These are phyloP conservation scores for Saturnispora hagleri DNA, from an alignment of 805 yeast genomes.

Conservation along the genomic window DNA sequence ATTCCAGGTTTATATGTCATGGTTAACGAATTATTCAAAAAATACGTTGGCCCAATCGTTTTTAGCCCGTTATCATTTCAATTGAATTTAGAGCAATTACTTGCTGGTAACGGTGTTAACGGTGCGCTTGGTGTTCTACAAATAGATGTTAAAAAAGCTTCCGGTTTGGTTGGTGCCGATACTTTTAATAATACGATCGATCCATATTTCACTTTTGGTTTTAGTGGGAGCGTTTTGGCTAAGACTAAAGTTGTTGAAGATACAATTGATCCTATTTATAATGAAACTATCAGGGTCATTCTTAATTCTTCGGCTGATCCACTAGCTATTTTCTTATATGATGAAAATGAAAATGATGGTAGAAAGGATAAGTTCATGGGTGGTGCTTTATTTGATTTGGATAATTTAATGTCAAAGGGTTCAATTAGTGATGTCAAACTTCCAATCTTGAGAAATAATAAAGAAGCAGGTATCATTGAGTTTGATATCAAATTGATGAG, in stretches of 20 bases:
- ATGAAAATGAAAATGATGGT: slow-evolving; percentile 55
- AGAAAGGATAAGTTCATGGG: slow-evolving; percentile 78
- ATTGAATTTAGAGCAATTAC: slow-evolving; percentile 80
- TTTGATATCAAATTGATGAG: slow-evolving; percentile 74
- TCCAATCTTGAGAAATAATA: slow-evolving; percentile 70
- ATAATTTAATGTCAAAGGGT: slow-evolving; percentile 46
- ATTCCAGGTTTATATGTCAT: slow-evolving; percentile 82
- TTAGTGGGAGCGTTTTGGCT: slow-evolving; percentile 48
- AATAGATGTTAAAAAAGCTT: slow-evolving; percentile 57
- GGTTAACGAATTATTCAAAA: slow-evolving; percentile 75
- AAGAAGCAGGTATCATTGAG: slow-evolving; percentile 64
- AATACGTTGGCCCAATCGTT: slow-evolving; percentile 81
- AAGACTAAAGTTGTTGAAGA: slow-evolving; percentile 61
- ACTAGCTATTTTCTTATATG: slow-evolving; percentile 60
- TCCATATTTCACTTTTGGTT: slow-evolving; percentile 75
- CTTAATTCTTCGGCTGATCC: slow-evolving; percentile 75
- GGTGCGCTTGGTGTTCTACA: slow-evolving; percentile 83
- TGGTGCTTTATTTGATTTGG: slow-evolving; percentile 62
- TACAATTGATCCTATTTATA: slow-evolving; percentile 71
- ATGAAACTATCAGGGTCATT: slow-evolving; percentile 65
- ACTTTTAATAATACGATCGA: slow-evolving; percentile 73
- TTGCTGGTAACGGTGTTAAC: slow-evolving; percentile 72
- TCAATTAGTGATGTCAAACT: slow-evolving; percentile 41
- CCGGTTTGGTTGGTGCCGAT: slow-evolving; percentile 58
- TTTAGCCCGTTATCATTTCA: slow-evolving; percentile 90